Percentiles rank a stretch among this genome's conserved stretches.
Evolutionary conservation across 2,329 filamentous ascomycete species (phyloP).

Genomic region (Hypoxylon sp.): DNA sequence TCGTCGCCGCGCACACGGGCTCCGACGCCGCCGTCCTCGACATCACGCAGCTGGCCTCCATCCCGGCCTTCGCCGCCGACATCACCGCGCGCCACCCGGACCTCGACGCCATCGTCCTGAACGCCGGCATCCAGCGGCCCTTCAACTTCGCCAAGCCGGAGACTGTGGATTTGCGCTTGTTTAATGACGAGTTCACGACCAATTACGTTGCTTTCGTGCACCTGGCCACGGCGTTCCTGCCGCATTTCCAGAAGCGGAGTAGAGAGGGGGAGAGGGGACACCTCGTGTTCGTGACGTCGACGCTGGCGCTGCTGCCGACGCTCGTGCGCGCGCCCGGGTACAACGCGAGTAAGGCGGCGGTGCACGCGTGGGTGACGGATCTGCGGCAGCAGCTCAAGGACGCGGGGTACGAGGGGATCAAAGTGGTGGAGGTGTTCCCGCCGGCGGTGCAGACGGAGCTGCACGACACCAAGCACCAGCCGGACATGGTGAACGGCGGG

Average conservation of each 20-base stretch:
- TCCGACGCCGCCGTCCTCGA: slow-evolving; percentile 56
- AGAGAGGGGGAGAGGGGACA: slow-evolving; percentile 30
- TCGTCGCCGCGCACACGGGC: slow-evolving; percentile 58
- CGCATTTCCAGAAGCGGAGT: slow-evolving; percentile 55
- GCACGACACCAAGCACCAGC: slow-evolving; percentile 58
- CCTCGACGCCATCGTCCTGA: slow-evolving; percentile 67
- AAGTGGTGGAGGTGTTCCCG: slow-evolving; percentile 63
- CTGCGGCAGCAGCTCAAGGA: slow-evolving; percentile 62
- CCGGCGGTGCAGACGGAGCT: slow-evolving; percentile 61
- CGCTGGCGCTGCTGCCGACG: slow-evolving; percentile 59
- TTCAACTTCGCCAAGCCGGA: slow-evolving; percentile 62
- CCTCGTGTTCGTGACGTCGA: slow-evolving; percentile 52
- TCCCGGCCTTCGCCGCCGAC: slow-evolving; percentile 54
- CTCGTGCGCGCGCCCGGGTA: slow-evolving; percentile 62
- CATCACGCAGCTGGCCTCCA: slow-evolving; percentile 58
- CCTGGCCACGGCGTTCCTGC: slow-evolving; percentile 62
- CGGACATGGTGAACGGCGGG: slow-evolving; percentile 60
- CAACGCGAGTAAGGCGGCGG: slow-evolving; percentile 65
- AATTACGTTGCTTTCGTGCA: slow-evolving; percentile 64
- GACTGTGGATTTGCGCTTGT: slow-evolving; percentile 56
- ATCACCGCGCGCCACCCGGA: slow-evolving; percentile 59
- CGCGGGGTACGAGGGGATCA: slow-evolving; percentile 45
- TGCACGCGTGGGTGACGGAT: slow-evolving; percentile 61
- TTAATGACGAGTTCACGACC: slow-evolving; percentile 60
- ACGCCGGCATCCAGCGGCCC: slow-evolving; percentile 64